Percentiles rank a stretch among this genome's conserved stretches.
phyloP scores from a whole-genome alignment of 2,329 filamentous ascomycete species.

The Helminthosporium solani region DNA sequence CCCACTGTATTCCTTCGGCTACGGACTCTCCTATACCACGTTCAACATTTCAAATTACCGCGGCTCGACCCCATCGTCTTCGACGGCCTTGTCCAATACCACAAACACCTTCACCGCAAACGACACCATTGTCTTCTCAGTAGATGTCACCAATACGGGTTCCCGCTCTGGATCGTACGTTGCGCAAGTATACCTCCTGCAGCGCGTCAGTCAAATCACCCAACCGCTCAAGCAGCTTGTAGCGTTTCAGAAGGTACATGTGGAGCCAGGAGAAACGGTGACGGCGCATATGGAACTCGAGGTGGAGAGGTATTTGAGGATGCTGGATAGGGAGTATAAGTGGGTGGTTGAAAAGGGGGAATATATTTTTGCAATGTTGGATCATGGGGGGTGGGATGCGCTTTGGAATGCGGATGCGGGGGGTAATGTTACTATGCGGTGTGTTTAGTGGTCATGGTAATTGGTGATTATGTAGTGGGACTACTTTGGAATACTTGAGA shows the following conservation, averaged over 20 bases:
- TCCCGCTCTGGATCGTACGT: constrained; percentile 41
- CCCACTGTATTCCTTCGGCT: constrained; percentile 61
- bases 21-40: constrained; percentile 65
- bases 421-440: constrained; percentile 45
- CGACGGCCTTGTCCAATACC: constrained; percentile 11
- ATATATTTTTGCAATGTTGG: constrained; percentile 47
- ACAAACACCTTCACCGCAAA: constrained; percentile 25
- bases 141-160: constrained; percentile 40
- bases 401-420: constrained; percentile 27
- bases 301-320: constrained; percentile 46
- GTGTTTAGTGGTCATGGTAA: constrained; percentile 19
- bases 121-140: constrained; percentile 40
- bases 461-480: too few species aligned
- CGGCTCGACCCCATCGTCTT: constrained; percentile 10
- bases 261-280: constrained; percentile 36
- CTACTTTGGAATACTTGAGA: too few species aligned
- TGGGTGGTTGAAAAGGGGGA: constrained; percentile 49
- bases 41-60: constrained; percentile 47
- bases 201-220: constrained; percentile 44
- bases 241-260: constrained; percentile 45
- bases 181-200: constrained; percentile 46
- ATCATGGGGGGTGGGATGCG: constrained; percentile 42
- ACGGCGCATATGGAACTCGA: constrained; percentile 42
- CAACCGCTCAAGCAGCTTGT: constrained; percentile 49
- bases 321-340: constrained; percentile 45